Evolutionary conservation across 805 yeast genomes (phyloP).

Genomic region (Yamadazyma phyllophila): DNA sequence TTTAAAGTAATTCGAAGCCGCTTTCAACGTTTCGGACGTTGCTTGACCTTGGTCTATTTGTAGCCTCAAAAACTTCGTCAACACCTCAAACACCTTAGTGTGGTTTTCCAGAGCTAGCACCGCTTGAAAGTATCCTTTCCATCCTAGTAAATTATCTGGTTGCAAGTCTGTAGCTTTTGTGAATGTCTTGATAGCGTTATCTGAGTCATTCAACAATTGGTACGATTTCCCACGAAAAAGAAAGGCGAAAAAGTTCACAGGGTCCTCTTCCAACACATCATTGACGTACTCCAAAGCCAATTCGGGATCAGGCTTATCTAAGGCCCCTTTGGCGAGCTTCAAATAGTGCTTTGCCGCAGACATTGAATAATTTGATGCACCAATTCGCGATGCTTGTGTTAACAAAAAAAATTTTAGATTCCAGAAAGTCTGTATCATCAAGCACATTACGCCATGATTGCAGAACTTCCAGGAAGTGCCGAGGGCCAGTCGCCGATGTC

Average conservation of each 20-base stretch:
- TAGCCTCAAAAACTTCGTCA: constrained; percentile 44
- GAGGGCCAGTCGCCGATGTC: constrained; percentile 61
- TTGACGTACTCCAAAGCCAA: constrained; percentile 56
- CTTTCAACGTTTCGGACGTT: constrained; percentile 48
- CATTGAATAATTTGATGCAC: constrained; percentile 10
- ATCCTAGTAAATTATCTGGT: constrained; percentile 57
- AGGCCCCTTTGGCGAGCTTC: constrained; percentile 44
- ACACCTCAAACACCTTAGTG: constrained; percentile 44
- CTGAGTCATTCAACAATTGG: constrained; percentile 40
- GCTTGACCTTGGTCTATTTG: constrained; percentile 44
- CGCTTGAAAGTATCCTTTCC: constrained; percentile 74
- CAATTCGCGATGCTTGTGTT: constrained; percentile 3
- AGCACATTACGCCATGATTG: constrained; percentile 3
- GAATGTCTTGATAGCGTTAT: constrained; percentile 45
- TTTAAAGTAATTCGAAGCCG: constrained; percentile 46
- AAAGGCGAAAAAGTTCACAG: constrained; percentile 59
- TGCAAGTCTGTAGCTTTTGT: constrained; percentile 49
- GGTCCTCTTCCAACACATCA: constrained; percentile 56
- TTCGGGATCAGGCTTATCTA: constrained; percentile 58
- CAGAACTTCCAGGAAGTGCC: constrained; percentile 19
- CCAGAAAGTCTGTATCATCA: not conserved
- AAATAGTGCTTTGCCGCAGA: constrained; percentile 23
- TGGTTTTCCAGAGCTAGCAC: constrained; percentile 37
- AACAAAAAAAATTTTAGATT: constrained; percentile 3
- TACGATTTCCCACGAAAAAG: constrained; percentile 72